A percentile compares a stretch with the other conserved stretches of the same genome.
These are phyloP conservation scores for Eragrostis curvula DNA, from an alignment of 176 grass and related monocot genomes.

Conservation along the genomic window DNA sequence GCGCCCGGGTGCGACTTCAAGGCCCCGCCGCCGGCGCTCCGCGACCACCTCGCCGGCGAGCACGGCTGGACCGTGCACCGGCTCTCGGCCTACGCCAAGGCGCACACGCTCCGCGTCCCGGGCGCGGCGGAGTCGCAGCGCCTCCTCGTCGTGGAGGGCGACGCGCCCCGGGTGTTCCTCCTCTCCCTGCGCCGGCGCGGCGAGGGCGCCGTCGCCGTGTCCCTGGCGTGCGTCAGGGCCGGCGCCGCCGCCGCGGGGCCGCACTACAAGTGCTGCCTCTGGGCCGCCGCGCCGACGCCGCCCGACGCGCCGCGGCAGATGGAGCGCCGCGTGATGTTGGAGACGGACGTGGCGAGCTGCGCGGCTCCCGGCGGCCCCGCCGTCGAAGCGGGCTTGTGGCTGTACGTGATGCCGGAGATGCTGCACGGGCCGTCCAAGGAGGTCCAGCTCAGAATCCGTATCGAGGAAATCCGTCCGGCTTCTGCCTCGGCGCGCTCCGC, in stretches of 20 bases:
- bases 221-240: slow-evolving; percentile 9
- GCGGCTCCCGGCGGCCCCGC: background rate
- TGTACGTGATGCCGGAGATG: slow-evolving; percentile 16
- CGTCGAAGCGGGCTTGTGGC: background rate
- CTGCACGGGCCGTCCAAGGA: background rate
- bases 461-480: background rate
- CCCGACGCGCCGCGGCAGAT: background rate
- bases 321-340: background rate
- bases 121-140: background rate
- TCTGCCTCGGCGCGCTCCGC: background rate
- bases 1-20: slow-evolving; percentile 1
- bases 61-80: background rate
- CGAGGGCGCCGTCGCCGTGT: background rate
- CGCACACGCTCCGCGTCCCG: background rate
- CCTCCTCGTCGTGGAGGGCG: background rate
- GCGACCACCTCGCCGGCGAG: slow-evolving; percentile 8
- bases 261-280: background rate
- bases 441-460: background rate
- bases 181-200: slow-evolving; percentile 1
- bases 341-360: background rate
- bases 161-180: slow-evolving; percentile 14
- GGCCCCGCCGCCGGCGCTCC: background rate
- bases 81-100: background rate
- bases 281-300: background rate
- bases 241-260: background rate